Evolutionary conservation across 768 basidiomycete species (phyloP), one percentile per base, ranked within the genome.

Genomic region (Tricholoma hemisulphureum): DNA sequence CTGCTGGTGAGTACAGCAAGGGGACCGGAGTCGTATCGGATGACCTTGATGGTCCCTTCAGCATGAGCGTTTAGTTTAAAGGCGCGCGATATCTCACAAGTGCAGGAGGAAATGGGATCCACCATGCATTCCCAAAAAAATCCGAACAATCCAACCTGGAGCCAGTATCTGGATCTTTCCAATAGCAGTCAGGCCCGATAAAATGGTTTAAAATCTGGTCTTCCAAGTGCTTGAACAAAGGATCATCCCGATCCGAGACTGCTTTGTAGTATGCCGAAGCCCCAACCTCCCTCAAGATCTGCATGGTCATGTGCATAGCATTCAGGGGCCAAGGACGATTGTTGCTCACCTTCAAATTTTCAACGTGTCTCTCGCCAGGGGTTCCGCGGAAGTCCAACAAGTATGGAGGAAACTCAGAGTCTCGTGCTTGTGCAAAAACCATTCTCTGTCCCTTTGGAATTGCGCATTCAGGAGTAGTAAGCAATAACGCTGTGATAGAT

Each of bases 221-320:
- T 63, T 80, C 79, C 2, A 89, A 67, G 14, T 73, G 63, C 51
- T 68, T 68, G 63, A 85, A 79, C 69, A 75, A 75, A n/a, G 69
- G 65, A 31, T 71, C 71, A 52, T 85, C 79, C 4, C 80, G 77
- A 1, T 83, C 82, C 32, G 77, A 75, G 11, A 83, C 74, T 6
- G 83, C 87, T 59, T 78, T 79, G 23, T 71, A 70, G 66, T 91
- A 93, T 7, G 72, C 69, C 9, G 72, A 51, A 24, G 76, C 74
- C 6, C 91, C 91, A 41, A 91, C 75, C 67, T 91, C 89, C 10
- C 87, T 83, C 9, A 91, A 72, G 52, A 92, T 91, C 89, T 92
- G 63, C 31, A 23, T 23, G 23, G 8, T n/a, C n/a, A 37, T 26
- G n/a, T 48, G 45, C 56, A 16, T 32, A 41, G 16, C 20, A 10